A percentile compares a stretch with the other conserved stretches of the same genome.
phyloP scores from a whole-genome alignment of 495 filamentous ascomycete species.

The Aspergillus saccharolyticus region DNA sequence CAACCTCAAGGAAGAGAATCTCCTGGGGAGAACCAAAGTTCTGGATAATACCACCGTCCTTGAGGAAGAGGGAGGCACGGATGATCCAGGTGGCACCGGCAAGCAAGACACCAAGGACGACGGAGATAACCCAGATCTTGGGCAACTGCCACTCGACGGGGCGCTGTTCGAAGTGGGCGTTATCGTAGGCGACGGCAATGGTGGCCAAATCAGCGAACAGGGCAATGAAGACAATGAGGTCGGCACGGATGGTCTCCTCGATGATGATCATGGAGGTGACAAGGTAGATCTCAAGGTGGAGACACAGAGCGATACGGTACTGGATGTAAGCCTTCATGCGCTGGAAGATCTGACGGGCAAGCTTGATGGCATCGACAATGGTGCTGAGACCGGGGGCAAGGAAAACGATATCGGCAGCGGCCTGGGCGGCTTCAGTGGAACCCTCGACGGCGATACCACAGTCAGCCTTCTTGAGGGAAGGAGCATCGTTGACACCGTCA shows the following conservation, averaged over 20 bases:
- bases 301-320: slow-evolving; percentile 74
- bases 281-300: slow-evolving; percentile 74
- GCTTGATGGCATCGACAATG: slow-evolving; percentile 74
- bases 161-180: slow-evolving; percentile 65
- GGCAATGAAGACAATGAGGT: slow-evolving; percentile 71
- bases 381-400: slow-evolving; percentile 71
- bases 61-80: slow-evolving; percentile 60
- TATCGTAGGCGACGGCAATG: slow-evolving; percentile 73
- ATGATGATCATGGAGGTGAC: slow-evolving; percentile 75
- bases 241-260: slow-evolving; percentile 61
- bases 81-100: slow-evolving; percentile 66
- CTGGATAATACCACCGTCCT: slow-evolving; percentile 67
- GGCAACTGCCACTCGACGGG: slow-evolving; percentile 74
- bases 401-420: slow-evolving; percentile 75
- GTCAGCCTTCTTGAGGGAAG: slow-evolving; percentile 68
- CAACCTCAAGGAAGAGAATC: slow-evolving; percentile 69
- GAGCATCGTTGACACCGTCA: slow-evolving; percentile 71
- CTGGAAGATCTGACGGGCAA: slow-evolving; percentile 75
- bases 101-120: slow-evolving; percentile 61
- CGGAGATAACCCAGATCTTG: slow-evolving; percentile 73
- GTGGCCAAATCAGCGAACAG: slow-evolving; percentile 74
- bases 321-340: slow-evolving; percentile 80
- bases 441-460: slow-evolving; percentile 77
- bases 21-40: slow-evolving; percentile 68
- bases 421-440: slow-evolving; percentile 71